phyloP scores from a whole-genome alignment of 2,329 filamentous ascomycete species.

The Ophiosphaerella herpotricha region DNA sequence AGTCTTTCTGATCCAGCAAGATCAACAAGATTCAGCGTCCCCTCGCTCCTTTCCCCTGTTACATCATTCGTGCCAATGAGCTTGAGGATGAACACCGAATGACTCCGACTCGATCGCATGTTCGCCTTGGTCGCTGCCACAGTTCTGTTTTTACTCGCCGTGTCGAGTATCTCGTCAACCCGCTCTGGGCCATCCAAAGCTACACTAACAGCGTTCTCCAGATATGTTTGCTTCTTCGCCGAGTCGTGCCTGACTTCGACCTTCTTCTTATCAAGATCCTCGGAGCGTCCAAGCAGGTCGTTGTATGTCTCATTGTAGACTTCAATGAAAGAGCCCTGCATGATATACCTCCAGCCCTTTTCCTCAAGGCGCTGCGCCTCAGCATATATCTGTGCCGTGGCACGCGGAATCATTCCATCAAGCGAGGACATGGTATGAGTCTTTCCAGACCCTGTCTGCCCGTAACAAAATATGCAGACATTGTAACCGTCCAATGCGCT shows the following conservation, averaged over 20 bases:
- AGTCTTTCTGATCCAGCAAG: constrained; percentile 90
- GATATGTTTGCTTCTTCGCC: constrained; percentile 76
- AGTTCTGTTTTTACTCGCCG: constrained; percentile 83
- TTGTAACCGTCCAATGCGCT: constrained; percentile 97
- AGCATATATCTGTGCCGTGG: constrained; percentile 91
- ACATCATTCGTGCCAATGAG: constrained; percentile 69
- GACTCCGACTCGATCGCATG: constrained; percentile 88
- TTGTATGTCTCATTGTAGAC: constrained; percentile 98
- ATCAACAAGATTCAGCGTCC: constrained; percentile 93
- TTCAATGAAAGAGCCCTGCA: constrained; percentile 94
- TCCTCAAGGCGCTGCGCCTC: constrained; percentile 82
- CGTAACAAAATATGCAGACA: constrained; percentile 98
- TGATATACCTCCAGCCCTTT: constrained; percentile 92
- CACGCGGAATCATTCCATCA: constrained; percentile 94
- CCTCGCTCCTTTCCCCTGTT: constrained; percentile 84
- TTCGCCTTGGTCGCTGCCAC: constrained; percentile 98
- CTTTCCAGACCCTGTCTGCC: constrained; percentile 95
- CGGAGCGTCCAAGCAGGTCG: constrained; percentile 77
- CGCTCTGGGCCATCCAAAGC: constrained; percentile 76
- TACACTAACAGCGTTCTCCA: constrained; percentile 79
- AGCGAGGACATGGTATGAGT: constrained; percentile 95
- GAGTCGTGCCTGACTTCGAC: constrained; percentile 90
- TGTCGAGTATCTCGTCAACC: constrained; percentile 77
- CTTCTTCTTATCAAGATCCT: constrained; percentile 77
- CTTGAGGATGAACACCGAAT: constrained; percentile 91